phyloP scores from a whole-genome alignment of 2,329 filamentous ascomycete species.

The Calonectria leucothoes region DNA sequence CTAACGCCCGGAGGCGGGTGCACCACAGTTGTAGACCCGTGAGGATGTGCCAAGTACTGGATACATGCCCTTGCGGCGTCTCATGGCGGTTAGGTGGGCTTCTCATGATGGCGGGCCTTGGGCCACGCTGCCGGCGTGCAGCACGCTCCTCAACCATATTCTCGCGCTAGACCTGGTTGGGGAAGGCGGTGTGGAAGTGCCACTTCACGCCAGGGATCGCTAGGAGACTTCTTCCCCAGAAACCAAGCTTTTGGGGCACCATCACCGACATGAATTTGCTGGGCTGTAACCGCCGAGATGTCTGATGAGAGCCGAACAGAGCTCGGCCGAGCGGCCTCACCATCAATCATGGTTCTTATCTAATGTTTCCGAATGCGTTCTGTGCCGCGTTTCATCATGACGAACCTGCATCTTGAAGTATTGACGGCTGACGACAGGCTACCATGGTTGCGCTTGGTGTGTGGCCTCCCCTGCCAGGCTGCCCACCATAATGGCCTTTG shows the following conservation, averaged over 20 bases:
- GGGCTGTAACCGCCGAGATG: slow-evolving; percentile 29
- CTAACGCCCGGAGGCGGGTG: slow-evolving; percentile 22
- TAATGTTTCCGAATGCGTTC: slow-evolving; percentile 28
- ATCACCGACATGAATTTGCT: slow-evolving; percentile 40
- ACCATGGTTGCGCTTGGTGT: slow-evolving; percentile 27
- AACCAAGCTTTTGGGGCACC: slow-evolving; percentile 46
- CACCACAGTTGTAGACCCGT: slow-evolving; percentile 9
- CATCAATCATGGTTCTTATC: slow-evolving; percentile 24
- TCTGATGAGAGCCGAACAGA: slow-evolving; percentile 35
- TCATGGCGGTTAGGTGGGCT: slow-evolving; percentile 33
- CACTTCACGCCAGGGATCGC: slow-evolving; percentile 39
- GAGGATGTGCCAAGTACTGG: slow-evolving; percentile 32
- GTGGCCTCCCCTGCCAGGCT: slow-evolving; percentile 25
- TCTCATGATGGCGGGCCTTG: slow-evolving; percentile 41
- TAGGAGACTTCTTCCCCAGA: slow-evolving; percentile 44
- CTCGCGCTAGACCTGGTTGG: slow-evolving; percentile 43
- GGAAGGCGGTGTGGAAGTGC: slow-evolving; percentile 34
- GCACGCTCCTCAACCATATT: slow-evolving; percentile 59
- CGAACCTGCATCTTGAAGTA: slow-evolving; percentile 18
- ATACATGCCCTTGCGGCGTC: slow-evolving; percentile 34
- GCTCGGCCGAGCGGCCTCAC: slow-evolving; percentile 42
- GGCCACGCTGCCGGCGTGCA: slow-evolving; percentile 38
- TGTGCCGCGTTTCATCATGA: slow-evolving; percentile 29
- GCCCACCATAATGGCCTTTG: slow-evolving; percentile 19
- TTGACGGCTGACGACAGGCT: slow-evolving; percentile 38